Percentiles rank a stretch among this genome's conserved stretches.
phyloP scores from a whole-genome alignment of 108 stramenopile species.

The Skeletonema grethae region DNA sequence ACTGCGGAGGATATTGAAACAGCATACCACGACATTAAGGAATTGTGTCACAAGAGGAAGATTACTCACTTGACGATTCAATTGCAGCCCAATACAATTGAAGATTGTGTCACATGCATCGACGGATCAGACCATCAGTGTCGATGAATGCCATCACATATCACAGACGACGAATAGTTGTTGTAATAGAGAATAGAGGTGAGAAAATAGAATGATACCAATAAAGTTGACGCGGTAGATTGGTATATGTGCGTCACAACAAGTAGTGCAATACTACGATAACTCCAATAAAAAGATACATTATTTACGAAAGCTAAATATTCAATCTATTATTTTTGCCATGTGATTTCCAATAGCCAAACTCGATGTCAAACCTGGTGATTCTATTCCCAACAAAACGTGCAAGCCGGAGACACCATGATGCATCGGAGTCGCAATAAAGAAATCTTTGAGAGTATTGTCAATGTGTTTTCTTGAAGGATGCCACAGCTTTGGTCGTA shows the following conservation, averaged over 20 bases:
- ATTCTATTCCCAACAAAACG: slow-evolving; percentile 81
- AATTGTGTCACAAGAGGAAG: slow-evolving; percentile 39
- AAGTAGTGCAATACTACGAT: not conserved
- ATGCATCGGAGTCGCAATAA: slow-evolving; percentile 48
- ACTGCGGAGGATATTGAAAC: slow-evolving; percentile 35
- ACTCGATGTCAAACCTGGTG: slow-evolving; percentile 85
- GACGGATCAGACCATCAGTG: slow-evolving; percentile 36
- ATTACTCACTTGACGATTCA: slow-evolving; percentile 74
- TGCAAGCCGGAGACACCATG: slow-evolving; percentile 73
- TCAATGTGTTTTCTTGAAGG: slow-evolving; percentile 28
- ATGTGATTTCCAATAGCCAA: slow-evolving; percentile 76
- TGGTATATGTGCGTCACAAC: too few species aligned
- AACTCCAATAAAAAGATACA: not conserved
- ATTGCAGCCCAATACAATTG: slow-evolving; percentile 46
- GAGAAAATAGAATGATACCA: not conserved
- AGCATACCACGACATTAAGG: slow-evolving; percentile 40
- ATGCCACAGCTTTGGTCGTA: slow-evolving; percentile 82
- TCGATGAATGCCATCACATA: not conserved
- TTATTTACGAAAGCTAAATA: not conserved
- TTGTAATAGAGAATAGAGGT: not conserved
- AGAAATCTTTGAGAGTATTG: slow-evolving; percentile 59
- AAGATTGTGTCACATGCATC: slow-evolving; percentile 57
- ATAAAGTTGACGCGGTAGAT: too few species aligned
- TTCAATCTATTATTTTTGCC: slow-evolving; percentile 27
- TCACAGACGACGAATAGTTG: not conserved